phyloP scores from a whole-genome alignment of 768 basidiomycete genomes.

The Phylloporus sp. region DNA sequence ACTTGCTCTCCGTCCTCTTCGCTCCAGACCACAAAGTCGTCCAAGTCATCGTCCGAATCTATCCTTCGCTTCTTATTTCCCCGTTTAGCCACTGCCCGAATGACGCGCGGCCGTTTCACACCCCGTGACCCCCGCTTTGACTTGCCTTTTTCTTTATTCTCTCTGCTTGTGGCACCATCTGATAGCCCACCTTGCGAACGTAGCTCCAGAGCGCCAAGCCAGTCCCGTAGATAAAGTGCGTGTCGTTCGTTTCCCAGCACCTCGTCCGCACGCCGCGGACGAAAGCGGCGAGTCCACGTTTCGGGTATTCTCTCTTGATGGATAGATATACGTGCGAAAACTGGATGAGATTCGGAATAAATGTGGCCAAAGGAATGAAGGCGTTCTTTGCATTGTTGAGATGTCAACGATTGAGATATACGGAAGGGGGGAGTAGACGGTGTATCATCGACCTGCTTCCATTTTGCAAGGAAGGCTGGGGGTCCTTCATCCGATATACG shows the following conservation, averaged over 20 bases:
- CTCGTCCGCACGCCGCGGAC: slow-evolving; percentile 66
- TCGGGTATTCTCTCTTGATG: slow-evolving; percentile 28
- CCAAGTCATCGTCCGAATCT: slow-evolving; percentile 51
- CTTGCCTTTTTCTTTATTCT: slow-evolving; percentile 18
- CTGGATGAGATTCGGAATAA: slow-evolving; percentile 43
- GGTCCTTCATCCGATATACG: slow-evolving; percentile 6
- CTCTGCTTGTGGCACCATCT: slow-evolving; percentile 6
- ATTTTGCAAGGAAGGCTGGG: slow-evolving; percentile 18
- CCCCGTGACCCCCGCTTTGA: slow-evolving; percentile 34
- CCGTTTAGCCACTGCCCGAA: slow-evolving; percentile 48
- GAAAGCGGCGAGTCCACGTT: slow-evolving; percentile 73
- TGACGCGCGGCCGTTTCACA: slow-evolving; percentile 55
- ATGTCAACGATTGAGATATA: slow-evolving; percentile 8
- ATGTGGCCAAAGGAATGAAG: slow-evolving; percentile 8
- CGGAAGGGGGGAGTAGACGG: neutral
- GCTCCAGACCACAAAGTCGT: slow-evolving; percentile 54
- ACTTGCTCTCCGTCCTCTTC: slow-evolving; percentile 30
- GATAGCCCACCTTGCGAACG: slow-evolving; percentile 31
- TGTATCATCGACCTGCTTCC: neutral
- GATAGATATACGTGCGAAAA: slow-evolving; percentile 40
- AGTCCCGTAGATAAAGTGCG: slow-evolving; percentile 70
- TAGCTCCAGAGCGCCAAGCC: slow-evolving; percentile 70
- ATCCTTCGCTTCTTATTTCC: slow-evolving; percentile 52
- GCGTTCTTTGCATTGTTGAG: slow-evolving; percentile 14
- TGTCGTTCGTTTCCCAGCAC: slow-evolving; percentile 75